phyloP scores from a whole-genome alignment of 164 flowering plant genomes.

The Kingdonia uniflora region DNA sequence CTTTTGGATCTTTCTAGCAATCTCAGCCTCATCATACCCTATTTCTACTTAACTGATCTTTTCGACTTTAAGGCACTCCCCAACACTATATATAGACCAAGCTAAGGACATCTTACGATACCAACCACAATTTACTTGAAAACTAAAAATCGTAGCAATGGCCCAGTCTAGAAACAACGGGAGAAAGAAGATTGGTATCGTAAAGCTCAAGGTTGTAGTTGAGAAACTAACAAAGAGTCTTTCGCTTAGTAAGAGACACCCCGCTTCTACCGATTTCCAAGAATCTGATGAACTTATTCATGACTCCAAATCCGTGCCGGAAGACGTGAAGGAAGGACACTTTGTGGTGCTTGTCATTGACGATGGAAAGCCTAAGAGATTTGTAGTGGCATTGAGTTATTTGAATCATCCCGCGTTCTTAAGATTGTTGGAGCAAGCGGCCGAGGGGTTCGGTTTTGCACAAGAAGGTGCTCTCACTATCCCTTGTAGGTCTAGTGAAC shows the following conservation, averaged over 20 bases:
- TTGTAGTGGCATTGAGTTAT: slow-evolving; percentile 33
- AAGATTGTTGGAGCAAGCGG: slow-evolving; percentile 44
- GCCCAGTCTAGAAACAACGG: slow-evolving; percentile 2
- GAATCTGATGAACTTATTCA: not conserved
- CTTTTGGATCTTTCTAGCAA: too few relatives aligned
- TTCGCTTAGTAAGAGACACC: not conserved
- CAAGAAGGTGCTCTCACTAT: slow-evolving; percentile 47
- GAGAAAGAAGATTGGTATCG: slow-evolving; percentile 7
- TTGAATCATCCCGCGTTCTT: slow-evolving; percentile 33
- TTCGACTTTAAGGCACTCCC: not conserved
- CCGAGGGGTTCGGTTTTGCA: slow-evolving; percentile 55
- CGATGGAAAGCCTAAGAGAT: slow-evolving; percentile 29
- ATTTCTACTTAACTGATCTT: not conserved
- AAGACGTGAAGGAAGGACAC: slow-evolving; percentile 61
- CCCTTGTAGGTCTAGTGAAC: slow-evolving; percentile 42
- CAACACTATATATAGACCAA: not conserved
- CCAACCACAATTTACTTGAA: not conserved
- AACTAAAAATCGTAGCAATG: not conserved
- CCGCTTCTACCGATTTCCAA: not conserved
- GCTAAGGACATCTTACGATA: not conserved
- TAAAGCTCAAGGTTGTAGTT: slow-evolving; percentile 3
- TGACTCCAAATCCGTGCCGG: slow-evolving; percentile 22
- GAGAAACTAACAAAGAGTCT: slow-evolving; percentile 7
- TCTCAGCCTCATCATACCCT: not conserved
- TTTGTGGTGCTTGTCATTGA: slow-evolving; percentile 48